These are phyloP conservation scores for Excoecaria cochinchinensis DNA, from an alignment of 345 rosid species.

Conservation along the genomic window DNA sequence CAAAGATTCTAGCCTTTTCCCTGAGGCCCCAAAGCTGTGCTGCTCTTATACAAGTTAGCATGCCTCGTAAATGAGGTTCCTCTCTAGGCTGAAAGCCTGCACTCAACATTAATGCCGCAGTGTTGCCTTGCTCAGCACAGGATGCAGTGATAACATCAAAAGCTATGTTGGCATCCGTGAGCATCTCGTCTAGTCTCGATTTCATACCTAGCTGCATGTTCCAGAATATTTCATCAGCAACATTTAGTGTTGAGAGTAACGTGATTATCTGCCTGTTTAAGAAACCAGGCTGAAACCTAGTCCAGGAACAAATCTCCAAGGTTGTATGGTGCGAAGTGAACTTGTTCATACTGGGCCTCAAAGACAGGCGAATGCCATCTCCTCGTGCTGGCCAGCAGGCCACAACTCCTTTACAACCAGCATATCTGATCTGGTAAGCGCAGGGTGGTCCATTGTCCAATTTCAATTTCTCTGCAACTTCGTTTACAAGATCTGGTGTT, in stretches of 20 bases:
- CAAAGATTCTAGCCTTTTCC: conserved; percentile 84
- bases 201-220: conserved; percentile 69
- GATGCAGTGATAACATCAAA: conserved; percentile 79
- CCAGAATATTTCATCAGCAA: conserved; percentile 74
- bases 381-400: conserved; percentile 82
- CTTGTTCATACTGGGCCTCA: conserved; percentile 74
- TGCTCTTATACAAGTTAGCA: conserved; percentile 81
- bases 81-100: conserved; percentile 74
- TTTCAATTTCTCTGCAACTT: conserved; percentile 68
- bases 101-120: conserved; percentile 88
- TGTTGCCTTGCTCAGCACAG: conserved; percentile 70
- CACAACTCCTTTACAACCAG: conserved; percentile 88
- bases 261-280: conserved; percentile 84
- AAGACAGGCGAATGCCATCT: conserved; percentile 57
- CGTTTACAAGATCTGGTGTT: conserved; percentile 74
- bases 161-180: conserved; percentile 66
- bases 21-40: conserved; percentile 86
- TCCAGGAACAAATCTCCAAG: conserved; percentile 87
- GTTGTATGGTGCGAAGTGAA: conserved; percentile 63
- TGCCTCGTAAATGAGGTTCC: conserved; percentile 84
- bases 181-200: conserved; percentile 57
- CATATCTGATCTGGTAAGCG: conserved; percentile 91
- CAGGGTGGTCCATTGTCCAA: conserved; percentile 53
- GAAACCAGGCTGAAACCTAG: conserved; percentile 91
- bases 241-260: conserved; percentile 57